Evolutionary conservation across 768 basidiomycete species (phyloP), one percentile per base, ranked within the genome.

Genomic region (Psilocybe tampanensis): DNA sequence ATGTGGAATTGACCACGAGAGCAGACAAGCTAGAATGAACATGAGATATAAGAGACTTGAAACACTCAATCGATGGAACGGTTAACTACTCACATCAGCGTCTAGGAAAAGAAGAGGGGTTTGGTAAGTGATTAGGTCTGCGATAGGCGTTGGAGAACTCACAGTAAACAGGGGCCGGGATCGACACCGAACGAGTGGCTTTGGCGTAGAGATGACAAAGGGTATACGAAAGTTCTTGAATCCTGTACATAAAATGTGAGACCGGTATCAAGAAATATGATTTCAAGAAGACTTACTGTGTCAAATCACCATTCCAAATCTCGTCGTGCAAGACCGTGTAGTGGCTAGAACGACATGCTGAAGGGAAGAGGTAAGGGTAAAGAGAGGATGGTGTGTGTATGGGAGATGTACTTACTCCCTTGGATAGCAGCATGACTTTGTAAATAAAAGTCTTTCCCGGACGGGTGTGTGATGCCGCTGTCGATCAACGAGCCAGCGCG

Each of bases 361-460:
- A 8, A 12, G 26, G 15, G 13, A 2, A 26, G 44, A 36, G 7
- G 15, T 23, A 9, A 24, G 42, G 52, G 33, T n/a, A 33, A 42
- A 13, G 45, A 44, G 23, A 26, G 7, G 12, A 22, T 11, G 9
- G 2, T 36, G 22, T 22, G 12, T 17, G 11, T 29, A 4, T 5
- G 9, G 29, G 29, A 4, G 29, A 32, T n/a, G n/a, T n/a, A 72
- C 79, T 68, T 62, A 83, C 81, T 84, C 58, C 81, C 86, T 52
- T 81, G 71, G 11, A 87, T 69, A 0, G 82, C 84, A 0, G 74
- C 75, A 49, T 88, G 86, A 0, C 80, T 80, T 58, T 83, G 84
- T 2, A 87, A 66, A 49, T 84, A 86, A 32, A 80, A 88, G 49
- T 86, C 82, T 1, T 62, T 67, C 24, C 74, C 74, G 0, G 72